Conservation (phyloP, 371 early-diverging fungal species). For the Mucor circinelloides region DNA sequence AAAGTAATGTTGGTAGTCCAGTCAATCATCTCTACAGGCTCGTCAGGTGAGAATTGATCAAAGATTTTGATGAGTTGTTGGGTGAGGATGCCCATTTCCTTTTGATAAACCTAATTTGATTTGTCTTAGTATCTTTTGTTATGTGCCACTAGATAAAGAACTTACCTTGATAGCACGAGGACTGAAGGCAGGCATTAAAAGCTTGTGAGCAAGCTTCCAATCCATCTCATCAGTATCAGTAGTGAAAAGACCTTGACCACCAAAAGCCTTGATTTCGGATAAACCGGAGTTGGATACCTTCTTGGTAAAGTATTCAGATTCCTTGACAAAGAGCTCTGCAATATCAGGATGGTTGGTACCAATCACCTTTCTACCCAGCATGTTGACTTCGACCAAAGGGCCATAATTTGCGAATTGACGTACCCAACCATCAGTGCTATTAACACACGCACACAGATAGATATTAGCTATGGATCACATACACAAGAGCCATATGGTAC, state of each 20-base stretch:
- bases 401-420: constrained; percentile 33
- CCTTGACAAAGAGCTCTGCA: constrained; percentile 39
- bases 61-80: constrained; percentile 40
- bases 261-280: constrained; percentile 35
- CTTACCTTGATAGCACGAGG: constrained; percentile 38
- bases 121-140: neutral
- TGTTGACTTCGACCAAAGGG: constrained; percentile 32
- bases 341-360: constrained; percentile 40
- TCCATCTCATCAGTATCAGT: constrained; percentile 46
- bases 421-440: constrained; percentile 29
- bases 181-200: constrained; percentile 62
- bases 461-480: neutral
- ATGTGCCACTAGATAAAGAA: neutral
- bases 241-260: constrained; percentile 51
- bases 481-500: neutral
- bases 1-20: constrained; percentile 63
- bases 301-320: constrained; percentile 49
- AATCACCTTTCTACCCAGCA: constrained; percentile 25
- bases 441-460: neutral
- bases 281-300: constrained; percentile 25
- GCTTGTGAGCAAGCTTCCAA: constrained; percentile 56
- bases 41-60: constrained; percentile 36
- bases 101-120: constrained; percentile 34
- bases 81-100: constrained; percentile 46
- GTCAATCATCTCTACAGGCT: constrained; percentile 47